Evolutionary conservation across 257 asterid species (phyloP), one percentile per base, ranked within the genome.

Genomic region (Plantago major): DNA sequence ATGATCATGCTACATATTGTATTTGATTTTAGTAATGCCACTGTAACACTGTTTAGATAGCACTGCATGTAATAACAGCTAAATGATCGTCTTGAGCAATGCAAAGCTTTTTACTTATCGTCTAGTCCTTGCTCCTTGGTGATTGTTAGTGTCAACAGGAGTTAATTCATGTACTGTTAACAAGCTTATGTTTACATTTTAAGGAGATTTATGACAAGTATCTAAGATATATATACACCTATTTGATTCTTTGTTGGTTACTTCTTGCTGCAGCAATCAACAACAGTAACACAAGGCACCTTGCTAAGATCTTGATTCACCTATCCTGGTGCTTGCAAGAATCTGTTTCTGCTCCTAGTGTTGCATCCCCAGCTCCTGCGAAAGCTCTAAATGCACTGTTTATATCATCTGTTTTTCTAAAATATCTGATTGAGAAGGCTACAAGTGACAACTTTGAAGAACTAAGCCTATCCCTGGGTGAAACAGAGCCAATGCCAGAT

Each of bases 291-390:
- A 93, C 99, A 56, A 83, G 92, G 81, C 99, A 93, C 74, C 96
- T 93, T 30, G 84, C 86, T 1, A 93, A 93, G 81, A 79, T 85
- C 67, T 71, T 93, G 83, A 76, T 93, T 79, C 91, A 93, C 78
- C 78, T 93, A 61, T 73, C 84, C 6, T 79, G 87, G 96, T 85
- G 94, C 78, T 76, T 93, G 90, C 84, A 87, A 78, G 96, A 90
- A 79, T 89, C 95, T 74, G 74, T 72, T 70, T 76, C 90, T 62
- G 70, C 84, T 59, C 72, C 97, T 37, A 89, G 74, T 68, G 77
- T 66, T 71, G 71, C 81, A 33, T 76, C 90, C 58, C 63, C 76
- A 52, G 90, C 90, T 64, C 71, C 75, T 75, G 50, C 77, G 26
- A 85, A 77, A 78, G 89, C 99, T 76, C 84, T 85, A 17, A 93